Evolutionary conservation across 257 asterid species (phyloP), one percentile per base, ranked within the genome.

Genomic region (Nicotiana benthamiana): DNA sequence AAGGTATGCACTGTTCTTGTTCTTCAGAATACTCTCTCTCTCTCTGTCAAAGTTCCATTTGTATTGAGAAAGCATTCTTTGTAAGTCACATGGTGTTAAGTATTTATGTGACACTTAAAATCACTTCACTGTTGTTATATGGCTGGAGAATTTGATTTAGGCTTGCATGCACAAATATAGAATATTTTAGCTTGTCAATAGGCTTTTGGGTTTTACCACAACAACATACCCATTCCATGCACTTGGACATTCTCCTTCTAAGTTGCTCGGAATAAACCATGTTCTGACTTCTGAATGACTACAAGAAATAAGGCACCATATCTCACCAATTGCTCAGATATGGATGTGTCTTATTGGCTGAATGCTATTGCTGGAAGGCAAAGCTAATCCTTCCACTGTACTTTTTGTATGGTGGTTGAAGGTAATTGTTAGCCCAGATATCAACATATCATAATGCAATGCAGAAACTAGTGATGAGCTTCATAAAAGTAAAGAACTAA

Each of bases 1-100:
- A 96, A 96, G 99, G 99, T 96, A 80, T 82, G 40, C 5, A 24
- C 24, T 46, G 43, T 72, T 46, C 40, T 72, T 74, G 2, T 15
- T 22, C 17, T 43, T 22, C 77, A 43, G 24, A 70, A 70, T 7
- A 20, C 64, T 64, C 74, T 34, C 79, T 79, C 60, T 83, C 60
- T 79, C 53, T 57, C 18, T 3, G 18, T 59, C 62, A 16, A 63
- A 8, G 18, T n/a, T 46, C 43, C 17, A 9, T 57, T 64, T 27
- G 20, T 70, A 43, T n/a, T 70, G 59, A 74, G 60, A 46, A 22
- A 0, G 43, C 78, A 24, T 26, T 74, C 61, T 48, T 32, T 48
- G 60, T 24, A 13, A 22, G 46, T 68, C 13, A 43, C 22, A 43
- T 72, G 59, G 22, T 72, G 12, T 72, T 72, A 6, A 20, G 60